A percentile compares a stretch with the other conserved stretches of the same genome.
Evolutionary conservation across 2,329 filamentous ascomycete species (phyloP).

Genomic region (Talaromyces sp.): DNA sequence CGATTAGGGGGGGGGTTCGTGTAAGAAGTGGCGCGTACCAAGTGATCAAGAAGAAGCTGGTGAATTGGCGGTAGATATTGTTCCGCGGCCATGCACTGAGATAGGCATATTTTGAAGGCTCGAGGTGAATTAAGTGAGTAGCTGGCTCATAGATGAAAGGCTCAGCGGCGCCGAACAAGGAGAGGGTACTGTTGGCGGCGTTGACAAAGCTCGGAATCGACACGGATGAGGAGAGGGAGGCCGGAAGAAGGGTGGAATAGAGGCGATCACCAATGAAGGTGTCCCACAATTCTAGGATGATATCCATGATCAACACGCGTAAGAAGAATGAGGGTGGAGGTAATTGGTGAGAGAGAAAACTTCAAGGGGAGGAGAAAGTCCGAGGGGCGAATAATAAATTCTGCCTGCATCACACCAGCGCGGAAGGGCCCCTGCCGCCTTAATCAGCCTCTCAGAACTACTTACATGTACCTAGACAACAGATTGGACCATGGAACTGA

Average conservation of each 20-base stretch:
- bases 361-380: conserved; percentile 2
- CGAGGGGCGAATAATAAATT: conserved; percentile 22
- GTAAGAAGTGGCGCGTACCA: conserved; percentile 62
- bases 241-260: conserved; percentile 73
- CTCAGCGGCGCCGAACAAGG: conserved; percentile 56
- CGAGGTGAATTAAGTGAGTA: conserved; percentile 67
- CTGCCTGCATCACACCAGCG: conserved; percentile 35
- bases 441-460: conserved; percentile 12
- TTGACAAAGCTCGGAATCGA: conserved; percentile 53
- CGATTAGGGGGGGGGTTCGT: neutral
- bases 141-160: conserved; percentile 67
- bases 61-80: conserved; percentile 71
- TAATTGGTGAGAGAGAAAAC: conserved; percentile 2
- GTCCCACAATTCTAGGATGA: conserved; percentile 84
- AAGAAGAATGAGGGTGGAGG: conserved; percentile 5
- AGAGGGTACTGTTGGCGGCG: conserved; percentile 58
- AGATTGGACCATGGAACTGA: too few species aligned
- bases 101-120: conserved; percentile 76
- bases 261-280: conserved; percentile 77
- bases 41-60: conserved; percentile 80
- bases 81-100: conserved; percentile 77
- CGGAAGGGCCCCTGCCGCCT: conserved; percentile 33
- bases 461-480: too few species aligned
- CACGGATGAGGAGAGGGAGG: conserved; percentile 57
- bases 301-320: conserved; percentile 68